Evolutionary conservation across 148 eudicot species (phyloP), one percentile per base, ranked within the genome.

Genomic region (Hydrangea macrophylla): DNA sequence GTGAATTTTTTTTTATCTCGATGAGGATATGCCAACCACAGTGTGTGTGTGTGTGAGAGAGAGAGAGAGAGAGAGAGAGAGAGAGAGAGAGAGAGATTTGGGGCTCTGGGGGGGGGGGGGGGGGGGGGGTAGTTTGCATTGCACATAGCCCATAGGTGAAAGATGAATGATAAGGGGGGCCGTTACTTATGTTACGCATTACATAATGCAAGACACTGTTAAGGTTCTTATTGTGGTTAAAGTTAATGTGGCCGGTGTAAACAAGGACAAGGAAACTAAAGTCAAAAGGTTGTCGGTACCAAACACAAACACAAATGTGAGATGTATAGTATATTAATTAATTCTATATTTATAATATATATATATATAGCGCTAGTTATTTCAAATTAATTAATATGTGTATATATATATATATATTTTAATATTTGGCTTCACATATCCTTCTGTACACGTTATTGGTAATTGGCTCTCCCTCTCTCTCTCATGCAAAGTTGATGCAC

Each of bases 261-360:
- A 53, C 40, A 66, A 11, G 70, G 64, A 36, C 56, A 69, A 30
- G 20, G 27, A 57, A 44, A 44, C 64, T 5, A 44, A 58, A 58
- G 64, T 69, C 64, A 69, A 69, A 58, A 69, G 32, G 36, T 65
- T 65, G 69, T 65, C 69, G 69, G 69, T 55, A 50, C 11, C n/a
- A n/a, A n/a, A n/a, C n/a, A 0, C 15, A 18, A n/a, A 18, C 18
- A 58, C 1, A 30, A 48, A 56, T 28, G 60, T 56, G 60, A 56
- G 4, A 54, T 6, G 25, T 22, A 32, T 58, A 17, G 17, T 58
- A 58, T 27, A 7, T 6, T 12, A 2, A 12, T 28, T 0, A 2
- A 17, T 1, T 3, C 17, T 58, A 42, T 20, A 7, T 12, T 53
- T 66, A n/a, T n/a, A n/a, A n/a, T n/a, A n/a, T n/a, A n/a, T n/a